phyloP scores from a whole-genome alignment of 257 asterid genomes.

The Forsythia suspensa region DNA sequence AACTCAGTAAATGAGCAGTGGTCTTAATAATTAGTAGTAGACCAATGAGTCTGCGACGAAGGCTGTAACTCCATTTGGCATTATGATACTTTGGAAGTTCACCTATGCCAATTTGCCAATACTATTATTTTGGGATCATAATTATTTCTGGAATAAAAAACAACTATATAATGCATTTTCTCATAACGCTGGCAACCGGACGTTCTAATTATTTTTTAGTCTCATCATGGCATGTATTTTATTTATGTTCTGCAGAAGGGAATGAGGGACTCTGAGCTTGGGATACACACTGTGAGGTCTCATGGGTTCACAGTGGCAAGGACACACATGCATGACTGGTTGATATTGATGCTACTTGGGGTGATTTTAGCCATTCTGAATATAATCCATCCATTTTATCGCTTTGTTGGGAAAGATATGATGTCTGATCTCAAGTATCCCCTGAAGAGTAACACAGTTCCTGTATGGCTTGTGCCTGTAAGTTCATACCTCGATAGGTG shows the following conservation, averaged over 20 bases:
- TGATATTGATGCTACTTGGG: conserved; percentile 61
- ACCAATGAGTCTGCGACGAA: background rate
- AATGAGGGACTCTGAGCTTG: conserved; percentile 57
- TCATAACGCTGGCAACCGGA: background rate
- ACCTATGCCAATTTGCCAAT: background rate
- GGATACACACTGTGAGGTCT: conserved; percentile 65
- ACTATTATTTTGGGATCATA: background rate
- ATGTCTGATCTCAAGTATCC: conserved; percentile 84
- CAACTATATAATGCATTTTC: background rate
- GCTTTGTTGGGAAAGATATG: conserved; percentile 91
- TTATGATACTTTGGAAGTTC: background rate
- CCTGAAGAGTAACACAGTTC: conserved; percentile 55
- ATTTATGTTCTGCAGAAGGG: conserved; percentile 43
- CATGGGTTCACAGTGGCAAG: conserved; percentile 74
- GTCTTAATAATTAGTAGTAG: background rate
- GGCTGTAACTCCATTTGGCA: background rate
- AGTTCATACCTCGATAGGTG: conserved; percentile 29
- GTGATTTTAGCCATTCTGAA: conserved; percentile 40
- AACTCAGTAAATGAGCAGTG: background rate
- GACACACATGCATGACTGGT: conserved; percentile 79
- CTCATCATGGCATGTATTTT: conserved; percentile 2
- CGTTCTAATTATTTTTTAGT: background rate
- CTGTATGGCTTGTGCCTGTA: conserved; percentile 76
- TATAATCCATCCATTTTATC: conserved; percentile 65
- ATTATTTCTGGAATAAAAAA: background rate